phyloP scores from a whole-genome alignment of 2,329 filamentous ascomycete genomes.

The Fusarium guadeloupense region DNA sequence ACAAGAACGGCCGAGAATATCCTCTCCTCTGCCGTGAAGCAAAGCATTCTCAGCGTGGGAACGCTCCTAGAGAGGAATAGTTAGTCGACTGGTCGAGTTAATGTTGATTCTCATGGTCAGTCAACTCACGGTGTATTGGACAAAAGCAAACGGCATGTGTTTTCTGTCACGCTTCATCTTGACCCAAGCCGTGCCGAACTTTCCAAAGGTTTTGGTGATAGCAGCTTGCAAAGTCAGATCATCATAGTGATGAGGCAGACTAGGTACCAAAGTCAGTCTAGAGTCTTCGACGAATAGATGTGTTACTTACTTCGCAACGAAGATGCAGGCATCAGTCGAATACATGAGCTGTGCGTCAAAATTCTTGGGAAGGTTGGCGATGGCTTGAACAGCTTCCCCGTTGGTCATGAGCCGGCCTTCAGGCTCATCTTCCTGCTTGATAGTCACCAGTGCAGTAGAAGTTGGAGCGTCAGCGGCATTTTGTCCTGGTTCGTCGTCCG shows the following conservation, averaged over 20 bases:
- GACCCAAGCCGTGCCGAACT: conserved; percentile 66
- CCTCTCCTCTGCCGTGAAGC: conserved; percentile 54
- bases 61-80: conserved; percentile 51
- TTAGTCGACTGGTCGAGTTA: conserved; percentile 36
- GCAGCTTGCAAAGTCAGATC: conserved; percentile 62
- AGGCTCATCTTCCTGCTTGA: background rate
- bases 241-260: conserved; percentile 60
- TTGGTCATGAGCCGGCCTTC: background rate
- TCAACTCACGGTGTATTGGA: conserved; percentile 66
- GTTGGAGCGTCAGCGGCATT: background rate
- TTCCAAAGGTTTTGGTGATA: conserved; percentile 62
- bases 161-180: conserved; percentile 68
- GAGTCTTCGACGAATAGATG: background rate
- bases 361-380: background rate
- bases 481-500: background rate
- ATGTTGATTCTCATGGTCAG: background rate
- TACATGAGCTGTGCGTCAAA: conserved; percentile 63
- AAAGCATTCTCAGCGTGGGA: conserved; percentile 61
- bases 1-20: conserved; percentile 65
- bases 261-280: conserved; percentile 42
- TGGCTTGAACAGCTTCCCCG: background rate
- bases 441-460: background rate
- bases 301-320: conserved; percentile 70
- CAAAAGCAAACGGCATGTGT: conserved; percentile 72
- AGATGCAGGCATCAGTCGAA: conserved; percentile 66